Evolutionary conservation across 2,329 filamentous ascomycete species (phyloP), one percentile per base, ranked within the genome.

Genomic region (Triangularia verruculosa): DNA sequence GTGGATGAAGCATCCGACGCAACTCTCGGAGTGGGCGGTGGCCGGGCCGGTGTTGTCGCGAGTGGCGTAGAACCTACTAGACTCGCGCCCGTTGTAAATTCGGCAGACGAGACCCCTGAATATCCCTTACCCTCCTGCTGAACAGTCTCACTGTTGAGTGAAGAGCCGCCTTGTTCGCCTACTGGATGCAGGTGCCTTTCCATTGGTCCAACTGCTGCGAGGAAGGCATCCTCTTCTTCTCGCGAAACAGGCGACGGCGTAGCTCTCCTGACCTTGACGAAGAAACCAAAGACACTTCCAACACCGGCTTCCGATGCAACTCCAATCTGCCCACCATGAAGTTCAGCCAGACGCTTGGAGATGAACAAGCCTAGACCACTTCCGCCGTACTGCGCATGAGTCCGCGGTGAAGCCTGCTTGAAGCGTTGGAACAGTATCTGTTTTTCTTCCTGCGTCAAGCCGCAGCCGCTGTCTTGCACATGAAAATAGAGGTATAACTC

Each of bases 291-390:
- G 0, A 86, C 91, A 66, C 87, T 90, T 1, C 90, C 90, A n/a
- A 86, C 82, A 1, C 88, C 89, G 1, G 85, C 80, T 66, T 86
- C 79, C n/a, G 86, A 89, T 1, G 84, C 80, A 5, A 94, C 88
- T 1, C 90, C 91, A 56, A 95, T 93, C 65, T 91, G 87, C 4
- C 91, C 91, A 17, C 90, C 90, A 72, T 93, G 90, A 11, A 94
- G 78, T 72, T 94, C 91, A 0, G 90, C 91, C 15, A 95, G 80
- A 61, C 91, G 86, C 22, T 90, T 83, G 32, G 88, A 91, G 67
- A 94, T 93, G 74, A 93, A 94, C 0, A 94, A 79, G 0, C 91
- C 91, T 1, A 95, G 81, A 0, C 91, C 91, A 0, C 88, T 85
- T 5, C 91, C 91, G 20, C 91, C 91, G 68, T 94, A 93, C 69